phyloP scores from a whole-genome alignment of 2,329 filamentous ascomycete genomes.

The Penicillium polonicum region DNA sequence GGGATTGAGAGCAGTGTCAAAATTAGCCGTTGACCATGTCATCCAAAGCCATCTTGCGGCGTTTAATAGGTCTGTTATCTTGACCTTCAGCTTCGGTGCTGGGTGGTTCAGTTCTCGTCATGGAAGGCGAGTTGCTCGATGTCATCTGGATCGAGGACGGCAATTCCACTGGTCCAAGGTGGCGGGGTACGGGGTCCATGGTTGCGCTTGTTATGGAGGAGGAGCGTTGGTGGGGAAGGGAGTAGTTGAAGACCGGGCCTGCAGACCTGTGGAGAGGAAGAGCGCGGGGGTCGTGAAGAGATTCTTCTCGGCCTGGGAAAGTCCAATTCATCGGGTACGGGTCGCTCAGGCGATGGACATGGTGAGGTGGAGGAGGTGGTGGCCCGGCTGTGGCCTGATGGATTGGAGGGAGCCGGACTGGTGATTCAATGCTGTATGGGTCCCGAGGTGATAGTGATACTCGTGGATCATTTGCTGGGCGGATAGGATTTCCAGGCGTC shows the following conservation, averaged over 20 bases:
- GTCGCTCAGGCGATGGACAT: constrained; percentile 36
- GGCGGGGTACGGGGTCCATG: constrained; percentile 25
- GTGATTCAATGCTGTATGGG: constrained; percentile 30
- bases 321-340: constrained; percentile 33
- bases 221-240: constrained; percentile 27
- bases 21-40: constrained; percentile 42
- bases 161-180: constrained; percentile 20
- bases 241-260: constrained; percentile 29
- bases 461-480: constrained; percentile 27
- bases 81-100: constrained; percentile 20
- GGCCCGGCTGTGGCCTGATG: constrained; percentile 32
- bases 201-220: constrained; percentile 22
- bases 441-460: constrained; percentile 30
- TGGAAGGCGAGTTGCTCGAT: constrained; percentile 19
- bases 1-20: neutral
- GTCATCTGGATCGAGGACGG: constrained; percentile 17
- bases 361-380: constrained; percentile 18
- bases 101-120: constrained; percentile 16
- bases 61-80: constrained; percentile 34
- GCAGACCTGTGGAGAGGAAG: constrained; percentile 24
- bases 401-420: constrained; percentile 40
- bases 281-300: constrained; percentile 23
- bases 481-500: constrained; percentile 24
- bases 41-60: constrained; percentile 42
- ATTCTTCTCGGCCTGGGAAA: constrained; percentile 24